Base-by-base conservation (phyloP, 2,329 filamentous ascomycete genomes). In the Paecilomyces variotii region DNA sequence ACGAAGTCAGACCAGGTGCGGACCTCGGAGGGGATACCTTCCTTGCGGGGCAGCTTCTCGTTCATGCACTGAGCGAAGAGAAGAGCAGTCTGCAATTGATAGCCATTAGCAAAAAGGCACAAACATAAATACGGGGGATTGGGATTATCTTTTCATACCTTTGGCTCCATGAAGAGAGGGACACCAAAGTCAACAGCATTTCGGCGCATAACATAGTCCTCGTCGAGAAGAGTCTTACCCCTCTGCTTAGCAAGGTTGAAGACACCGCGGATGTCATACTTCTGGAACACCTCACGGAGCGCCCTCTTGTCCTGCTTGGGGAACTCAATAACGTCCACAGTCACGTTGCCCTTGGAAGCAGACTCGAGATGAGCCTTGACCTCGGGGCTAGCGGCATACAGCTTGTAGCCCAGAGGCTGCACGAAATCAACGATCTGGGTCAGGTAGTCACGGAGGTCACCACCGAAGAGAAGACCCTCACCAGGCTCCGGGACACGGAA, bases 141-240 rank as follows among this genome's bases (percentile, higher is more conserved):
- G 12, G 27, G n/a, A 9, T 6, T 45, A 30, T 10, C 30, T 14
- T 26, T 64, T 75, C 85, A 79, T 81, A 95, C 91, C 87, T 94
- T 93, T 57, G 92, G 91, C 80, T 97, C 93, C 92, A 97, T 97
- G 77, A 99, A 97, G 58, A 99, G 82, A 54, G 94, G 94, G 32
- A 97, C 91, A 67, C 93, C 93, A 75, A 99, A 99, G 79, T 99
- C 94, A 58, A 99, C 94, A 28, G 94, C 94, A 72, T 99, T 99
- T 73, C 94, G 86, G 70, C 94, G 86, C 93, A 97, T 97, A 59
- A 99, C 91, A 70, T 99, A 99, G 80, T 99, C 92, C 70, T 95
- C 90, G 72, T 99, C 94, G 61, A 89, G 80, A 61, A 90, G 81
- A 39, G 89, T 93, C 82, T 90, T 92, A 61, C 87, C 94, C 70